These are phyloP conservation scores for Crithidia brevicula DNA, from an alignment of 208 protist genomes.

Conservation along the genomic window DNA sequence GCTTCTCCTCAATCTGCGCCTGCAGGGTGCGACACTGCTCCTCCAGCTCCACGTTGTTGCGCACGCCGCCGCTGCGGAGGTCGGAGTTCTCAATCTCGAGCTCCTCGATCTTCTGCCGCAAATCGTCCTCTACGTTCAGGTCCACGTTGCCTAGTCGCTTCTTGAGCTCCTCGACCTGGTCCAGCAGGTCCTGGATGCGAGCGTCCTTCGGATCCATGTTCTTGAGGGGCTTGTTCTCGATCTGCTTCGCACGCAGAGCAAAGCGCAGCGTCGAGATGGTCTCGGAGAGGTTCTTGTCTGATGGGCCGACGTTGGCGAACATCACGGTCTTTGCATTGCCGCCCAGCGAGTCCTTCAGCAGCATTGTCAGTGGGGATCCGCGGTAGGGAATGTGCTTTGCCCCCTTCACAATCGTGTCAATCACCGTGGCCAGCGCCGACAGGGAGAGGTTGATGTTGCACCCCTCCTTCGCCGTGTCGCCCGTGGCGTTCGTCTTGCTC, in stretches of 20 bases:
- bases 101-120: conserved; percentile 90
- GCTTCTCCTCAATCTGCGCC: conserved; percentile 76
- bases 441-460: conserved; percentile 96
- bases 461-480: conserved; percentile 93
- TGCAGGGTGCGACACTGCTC: conserved; percentile 68
- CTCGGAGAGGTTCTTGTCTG: conserved; percentile 87
- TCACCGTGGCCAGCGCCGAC: conserved; percentile 90
- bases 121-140: conserved; percentile 87
- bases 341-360: conserved; percentile 93
- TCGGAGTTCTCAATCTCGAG: conserved; percentile 91
- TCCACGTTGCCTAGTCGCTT: conserved; percentile 88
- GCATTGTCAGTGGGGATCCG: conserved; percentile 91
- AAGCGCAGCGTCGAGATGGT: conserved; percentile 92
- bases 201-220: conserved; percentile 93
- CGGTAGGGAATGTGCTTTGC: conserved; percentile 92
- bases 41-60: conserved; percentile 89
- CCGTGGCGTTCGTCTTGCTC: conserved; percentile 93
- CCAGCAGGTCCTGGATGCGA: conserved; percentile 86
- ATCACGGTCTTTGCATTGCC: conserved; percentile 94
- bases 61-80: conserved; percentile 66
- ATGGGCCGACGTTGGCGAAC: conserved; percentile 90
- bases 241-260: conserved; percentile 92
- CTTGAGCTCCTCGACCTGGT: conserved; percentile 91
- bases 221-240: conserved; percentile 96
- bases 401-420: conserved; percentile 92